Percentiles rank a stretch among this genome's conserved stretches.
Evolutionary conservation across 2,329 filamentous ascomycete species (phyloP).

Genomic region (Colletotrichum tropicale): DNA sequence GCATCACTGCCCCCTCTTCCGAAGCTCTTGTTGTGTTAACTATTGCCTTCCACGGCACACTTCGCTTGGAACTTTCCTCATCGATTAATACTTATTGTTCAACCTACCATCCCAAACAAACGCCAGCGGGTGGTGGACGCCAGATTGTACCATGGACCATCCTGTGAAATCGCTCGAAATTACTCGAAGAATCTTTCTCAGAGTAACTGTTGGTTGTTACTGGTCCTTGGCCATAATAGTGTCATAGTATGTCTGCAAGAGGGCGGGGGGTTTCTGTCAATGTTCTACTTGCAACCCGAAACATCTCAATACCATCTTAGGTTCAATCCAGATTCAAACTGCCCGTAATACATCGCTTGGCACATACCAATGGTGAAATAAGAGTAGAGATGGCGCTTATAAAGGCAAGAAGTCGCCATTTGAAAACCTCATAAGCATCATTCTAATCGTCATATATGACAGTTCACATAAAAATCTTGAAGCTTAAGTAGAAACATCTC

Average conservation of each 20-base stretch:
- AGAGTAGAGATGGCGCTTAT: not conserved
- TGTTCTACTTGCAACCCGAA: not conserved
- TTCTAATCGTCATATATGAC: accelerated
- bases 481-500: not conserved
- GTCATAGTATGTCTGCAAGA: not conserved
- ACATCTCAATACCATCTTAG: not conserved
- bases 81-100: not conserved
- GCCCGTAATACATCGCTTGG: not conserved
- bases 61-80: not conserved
- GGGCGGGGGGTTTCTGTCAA: accelerated
- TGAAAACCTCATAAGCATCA: accelerated
- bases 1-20: not conserved
- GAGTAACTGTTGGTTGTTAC: not conserved
- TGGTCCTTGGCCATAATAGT: not conserved
- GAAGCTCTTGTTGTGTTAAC: accelerated
- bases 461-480: accelerated
- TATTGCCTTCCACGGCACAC: no score
- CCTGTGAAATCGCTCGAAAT: not conserved
- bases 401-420: accelerated
- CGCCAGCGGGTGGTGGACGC: not conserved
- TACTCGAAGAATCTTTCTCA: no score
- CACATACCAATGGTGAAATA: no score
- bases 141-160: not conserved
- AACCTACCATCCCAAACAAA: not conserved
- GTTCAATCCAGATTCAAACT: not conserved